Conservation (phyloP, 768 basidiomycete species). For the Boletus reticulatus region DNA sequence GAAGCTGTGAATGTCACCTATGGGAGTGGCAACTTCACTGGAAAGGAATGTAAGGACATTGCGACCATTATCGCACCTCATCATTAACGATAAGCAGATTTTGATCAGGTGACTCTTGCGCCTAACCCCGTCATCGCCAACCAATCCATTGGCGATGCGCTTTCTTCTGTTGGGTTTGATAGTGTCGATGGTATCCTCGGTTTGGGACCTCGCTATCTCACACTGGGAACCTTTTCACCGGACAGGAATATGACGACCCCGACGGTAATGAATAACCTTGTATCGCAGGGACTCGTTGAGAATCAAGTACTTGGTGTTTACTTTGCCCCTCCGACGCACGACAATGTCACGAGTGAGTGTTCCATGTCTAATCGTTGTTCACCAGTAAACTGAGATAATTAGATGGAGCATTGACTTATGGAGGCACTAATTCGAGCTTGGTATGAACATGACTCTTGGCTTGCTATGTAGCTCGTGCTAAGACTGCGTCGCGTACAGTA, state of each 20-base stretch:
- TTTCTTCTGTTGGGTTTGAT: neutral
- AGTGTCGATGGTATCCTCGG: neutral
- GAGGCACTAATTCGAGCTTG: conserved; percentile 14
- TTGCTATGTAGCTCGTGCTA: neutral
- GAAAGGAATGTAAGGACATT: neutral
- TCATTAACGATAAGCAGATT: neutral
- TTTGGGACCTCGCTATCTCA: neutral
- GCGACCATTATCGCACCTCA: neutral
- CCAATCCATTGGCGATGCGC: neutral
- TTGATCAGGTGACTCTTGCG: neutral
- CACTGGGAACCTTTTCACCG: neutral
- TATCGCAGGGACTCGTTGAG: conserved; percentile 16
- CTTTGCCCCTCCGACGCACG: conserved; percentile 20
- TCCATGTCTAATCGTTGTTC: neutral
- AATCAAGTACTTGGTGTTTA: conserved; percentile 17
- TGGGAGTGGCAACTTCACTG: neutral
- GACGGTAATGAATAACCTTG: conserved; percentile 26
- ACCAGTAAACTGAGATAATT: neutral
- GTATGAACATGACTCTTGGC: conserved; percentile 7
- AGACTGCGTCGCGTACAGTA: conserved; percentile 13
- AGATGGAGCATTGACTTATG: conserved; percentile 29
- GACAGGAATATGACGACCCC: conserved; percentile 8
- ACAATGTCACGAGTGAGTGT: conserved; percentile 15
- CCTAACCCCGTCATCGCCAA: neutral
- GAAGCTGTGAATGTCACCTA: neutral